Evolutionary conservation across 2,329 filamentous ascomycete genomes (phyloP).

Genomic region (Emmonsiellopsis sp.): DNA sequence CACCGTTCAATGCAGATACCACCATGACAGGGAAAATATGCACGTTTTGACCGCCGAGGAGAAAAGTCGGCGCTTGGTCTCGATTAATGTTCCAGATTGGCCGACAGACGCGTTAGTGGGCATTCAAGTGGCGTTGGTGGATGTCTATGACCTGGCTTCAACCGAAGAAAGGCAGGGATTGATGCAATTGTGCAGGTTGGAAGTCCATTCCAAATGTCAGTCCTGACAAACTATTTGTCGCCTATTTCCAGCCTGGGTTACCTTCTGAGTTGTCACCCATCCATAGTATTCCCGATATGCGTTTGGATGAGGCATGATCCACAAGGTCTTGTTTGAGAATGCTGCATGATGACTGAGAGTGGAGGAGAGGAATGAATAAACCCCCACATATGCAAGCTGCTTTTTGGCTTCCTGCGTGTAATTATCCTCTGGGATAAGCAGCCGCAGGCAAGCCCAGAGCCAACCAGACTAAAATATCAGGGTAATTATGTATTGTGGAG

Average conservation of each 20-base stretch:
- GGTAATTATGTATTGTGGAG: background rate
- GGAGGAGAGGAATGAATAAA: background rate
- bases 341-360: background rate
- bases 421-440: background rate
- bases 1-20: background rate
- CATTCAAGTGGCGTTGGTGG: background rate
- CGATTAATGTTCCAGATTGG: background rate
- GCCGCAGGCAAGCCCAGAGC: background rate
- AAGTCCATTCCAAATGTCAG: background rate
- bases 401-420: background rate
- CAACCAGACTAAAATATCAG: background rate
- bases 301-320: background rate
- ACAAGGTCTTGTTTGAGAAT: background rate
- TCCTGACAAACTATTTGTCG: background rate
- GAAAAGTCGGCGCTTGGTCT: background rate
- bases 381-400: background rate
- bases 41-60: background rate
- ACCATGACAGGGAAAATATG: background rate
- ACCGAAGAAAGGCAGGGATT: background rate
- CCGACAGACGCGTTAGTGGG: slow-evolving; percentile 3
- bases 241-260: background rate
- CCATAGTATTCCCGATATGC: background rate
- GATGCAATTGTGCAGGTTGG: background rate
- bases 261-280: background rate
- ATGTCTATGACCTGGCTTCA: background rate